Evolutionary conservation across 2,329 filamentous ascomycete species (phyloP).

Genomic region (Dactylonectria estremocensis): DNA sequence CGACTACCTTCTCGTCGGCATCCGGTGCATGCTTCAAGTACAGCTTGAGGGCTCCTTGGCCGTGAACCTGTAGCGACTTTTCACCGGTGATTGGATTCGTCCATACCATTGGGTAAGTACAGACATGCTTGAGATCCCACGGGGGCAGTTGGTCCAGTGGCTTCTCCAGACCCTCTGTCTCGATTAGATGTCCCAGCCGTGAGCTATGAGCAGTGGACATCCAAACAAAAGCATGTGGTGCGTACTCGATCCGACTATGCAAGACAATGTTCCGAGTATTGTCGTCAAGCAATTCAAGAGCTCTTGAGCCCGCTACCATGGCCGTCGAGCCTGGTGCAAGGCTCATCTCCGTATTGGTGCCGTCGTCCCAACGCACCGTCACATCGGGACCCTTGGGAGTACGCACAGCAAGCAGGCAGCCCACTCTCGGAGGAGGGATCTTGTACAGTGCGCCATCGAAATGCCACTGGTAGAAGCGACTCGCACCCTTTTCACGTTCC

Average conservation of each 20-base stretch:
- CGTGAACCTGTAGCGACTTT: neutral
- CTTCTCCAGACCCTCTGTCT: neutral
- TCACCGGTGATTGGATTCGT: neutral
- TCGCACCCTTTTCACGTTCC: neutral
- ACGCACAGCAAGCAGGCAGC: neutral
- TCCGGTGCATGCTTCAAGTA: neutral
- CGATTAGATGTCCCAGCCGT: neutral
- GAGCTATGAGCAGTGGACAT: neutral
- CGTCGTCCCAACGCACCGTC: neutral
- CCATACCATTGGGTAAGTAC: neutral
- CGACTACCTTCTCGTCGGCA: neutral
- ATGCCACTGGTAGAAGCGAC: neutral
- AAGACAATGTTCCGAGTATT: neutral
- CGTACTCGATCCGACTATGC: neutral
- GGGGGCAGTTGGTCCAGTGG: neutral
- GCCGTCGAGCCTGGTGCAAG: neutral
- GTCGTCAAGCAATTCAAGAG: neutral
- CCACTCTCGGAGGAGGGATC: neutral
- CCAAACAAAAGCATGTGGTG: neutral
- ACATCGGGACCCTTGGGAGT: neutral
- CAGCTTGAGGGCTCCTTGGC: neutral
- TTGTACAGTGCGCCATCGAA: neutral
- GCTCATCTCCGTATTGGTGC: neutral
- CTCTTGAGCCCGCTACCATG: neutral
- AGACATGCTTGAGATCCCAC: neutral